phyloP scores from a whole-genome alignment of 305 asterid species.

The Withania somnifera region DNA sequence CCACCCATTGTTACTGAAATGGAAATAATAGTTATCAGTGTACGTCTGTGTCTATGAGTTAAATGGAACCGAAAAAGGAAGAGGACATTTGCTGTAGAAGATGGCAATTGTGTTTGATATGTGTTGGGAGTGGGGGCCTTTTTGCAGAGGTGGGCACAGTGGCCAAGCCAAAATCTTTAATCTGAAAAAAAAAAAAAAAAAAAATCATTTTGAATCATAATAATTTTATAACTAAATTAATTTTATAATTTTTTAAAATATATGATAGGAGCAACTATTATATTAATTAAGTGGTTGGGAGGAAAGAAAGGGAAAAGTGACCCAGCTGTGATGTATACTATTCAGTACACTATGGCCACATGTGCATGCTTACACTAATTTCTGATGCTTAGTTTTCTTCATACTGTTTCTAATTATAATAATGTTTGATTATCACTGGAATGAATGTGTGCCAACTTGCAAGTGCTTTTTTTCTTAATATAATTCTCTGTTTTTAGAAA shows the following conservation, averaged over 20 bases:
- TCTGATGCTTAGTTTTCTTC: not conserved
- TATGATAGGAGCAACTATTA: too few species aligned
- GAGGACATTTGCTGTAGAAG: constrained; percentile 1
- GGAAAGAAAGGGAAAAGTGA: constrained; percentile 3
- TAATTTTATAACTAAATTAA: too few species aligned
- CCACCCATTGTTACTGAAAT: constrained; percentile 59
- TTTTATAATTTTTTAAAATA: too few species aligned
- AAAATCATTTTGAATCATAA: too few species aligned
- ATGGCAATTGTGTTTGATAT: not conserved
- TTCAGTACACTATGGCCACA: constrained; percentile 9
- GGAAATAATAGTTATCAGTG: not conserved
- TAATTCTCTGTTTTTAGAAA: too few species aligned
- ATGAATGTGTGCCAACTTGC: not conserved
- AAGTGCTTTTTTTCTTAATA: not conserved
- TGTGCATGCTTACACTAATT: constrained; percentile 6
- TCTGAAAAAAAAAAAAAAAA: too few species aligned
- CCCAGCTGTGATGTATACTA: constrained; percentile 9
- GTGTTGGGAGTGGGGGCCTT: constrained; percentile 13
- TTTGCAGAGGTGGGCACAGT: constrained; percentile 20
- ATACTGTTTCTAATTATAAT: not conserved
- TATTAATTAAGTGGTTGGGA: too few species aligned
- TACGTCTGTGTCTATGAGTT: too few species aligned
- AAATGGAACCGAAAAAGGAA: not conserved
- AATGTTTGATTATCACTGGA: not conserved
- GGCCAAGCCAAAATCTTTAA: too few species aligned